Evolutionary conservation across 768 basidiomycete species (phyloP).

Genomic region (Leccinellum albellum): DNA sequence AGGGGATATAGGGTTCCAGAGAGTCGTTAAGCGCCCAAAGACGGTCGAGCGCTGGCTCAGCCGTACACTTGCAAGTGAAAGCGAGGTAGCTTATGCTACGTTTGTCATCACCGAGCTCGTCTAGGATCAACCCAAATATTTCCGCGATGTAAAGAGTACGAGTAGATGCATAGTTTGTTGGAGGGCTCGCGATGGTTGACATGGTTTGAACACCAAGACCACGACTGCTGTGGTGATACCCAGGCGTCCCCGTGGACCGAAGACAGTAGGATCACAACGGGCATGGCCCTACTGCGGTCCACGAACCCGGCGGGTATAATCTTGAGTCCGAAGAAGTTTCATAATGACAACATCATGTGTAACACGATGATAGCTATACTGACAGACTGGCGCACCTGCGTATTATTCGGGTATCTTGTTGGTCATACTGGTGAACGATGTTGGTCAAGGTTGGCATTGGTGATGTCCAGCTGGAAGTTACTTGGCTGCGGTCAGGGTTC

Average conservation of each 20-base stretch:
- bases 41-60: constrained; percentile 21
- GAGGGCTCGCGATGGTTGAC: neutral
- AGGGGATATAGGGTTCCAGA: constrained; percentile 21
- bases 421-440: neutral
- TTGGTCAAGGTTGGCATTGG: neutral
- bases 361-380: neutral
- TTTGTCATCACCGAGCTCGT: constrained; percentile 17
- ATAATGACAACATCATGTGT: constrained; percentile 11
- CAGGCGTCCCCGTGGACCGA: neutral
- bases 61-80: constrained; percentile 18
- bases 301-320: neutral
- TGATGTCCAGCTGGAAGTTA: too few species aligned
- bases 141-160: constrained; percentile 19
- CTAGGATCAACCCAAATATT: constrained; percentile 22
- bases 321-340: neutral
- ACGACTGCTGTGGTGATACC: neutral
- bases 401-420: neutral
- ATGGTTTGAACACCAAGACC: constrained; percentile 2
- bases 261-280: neutral
- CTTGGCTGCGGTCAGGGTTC: too few species aligned
- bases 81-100: constrained; percentile 16
- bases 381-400: neutral
- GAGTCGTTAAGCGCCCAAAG: constrained; percentile 24
- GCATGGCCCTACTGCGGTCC: neutral
- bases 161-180: neutral